A percentile compares a stretch with the other conserved stretches of the same genome.
phyloP scores from a whole-genome alignment of 106 monocot genomes.

The Allium sativum region DNA sequence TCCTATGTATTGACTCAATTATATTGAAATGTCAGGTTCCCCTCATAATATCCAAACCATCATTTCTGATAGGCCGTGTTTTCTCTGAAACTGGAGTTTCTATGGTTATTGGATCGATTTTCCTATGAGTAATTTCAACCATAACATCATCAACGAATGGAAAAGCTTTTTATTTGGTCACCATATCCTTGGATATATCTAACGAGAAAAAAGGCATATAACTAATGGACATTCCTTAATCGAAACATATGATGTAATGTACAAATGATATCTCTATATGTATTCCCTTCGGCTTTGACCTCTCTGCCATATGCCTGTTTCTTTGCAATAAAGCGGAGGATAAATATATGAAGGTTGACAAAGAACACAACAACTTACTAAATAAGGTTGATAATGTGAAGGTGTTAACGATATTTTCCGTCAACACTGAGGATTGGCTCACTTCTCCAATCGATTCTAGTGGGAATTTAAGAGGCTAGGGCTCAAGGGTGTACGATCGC shows the following conservation, averaged over 20 bases:
- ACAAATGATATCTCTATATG: slow-evolving; percentile 21
- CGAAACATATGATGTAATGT: slow-evolving; percentile 37
- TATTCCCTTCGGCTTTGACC: slow-evolving; percentile 25
- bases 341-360: slow-evolving; percentile 16
- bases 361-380: slow-evolving; percentile 3
- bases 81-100: slow-evolving; percentile 6
- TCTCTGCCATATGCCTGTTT: slow-evolving; percentile 17
- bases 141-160: slow-evolving; percentile 22
- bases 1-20: slow-evolving; percentile 5
- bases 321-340: slow-evolving; percentile 14
- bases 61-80: neutral
- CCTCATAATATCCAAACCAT: slow-evolving; percentile 1
- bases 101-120: slow-evolving; percentile 1
- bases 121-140: slow-evolving; percentile 4
- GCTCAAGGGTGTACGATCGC: too few species aligned
- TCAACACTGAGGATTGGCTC: too few species aligned
- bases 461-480: too few species aligned
- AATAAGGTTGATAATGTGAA: too few species aligned
- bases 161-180: slow-evolving; percentile 19
- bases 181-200: slow-evolving; percentile 21
- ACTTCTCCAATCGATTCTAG: too few species aligned
- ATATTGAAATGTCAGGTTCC: slow-evolving; percentile 8
- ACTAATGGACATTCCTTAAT: slow-evolving; percentile 40
- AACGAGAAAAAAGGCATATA: too few species aligned
- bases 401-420: too few species aligned